Percentiles rank a stretch among this genome's conserved stretches.
Evolutionary conservation across 1,284 basidiomycete genomes (phyloP).

Genomic region (Moesziomyces parantarcticus): DNA sequence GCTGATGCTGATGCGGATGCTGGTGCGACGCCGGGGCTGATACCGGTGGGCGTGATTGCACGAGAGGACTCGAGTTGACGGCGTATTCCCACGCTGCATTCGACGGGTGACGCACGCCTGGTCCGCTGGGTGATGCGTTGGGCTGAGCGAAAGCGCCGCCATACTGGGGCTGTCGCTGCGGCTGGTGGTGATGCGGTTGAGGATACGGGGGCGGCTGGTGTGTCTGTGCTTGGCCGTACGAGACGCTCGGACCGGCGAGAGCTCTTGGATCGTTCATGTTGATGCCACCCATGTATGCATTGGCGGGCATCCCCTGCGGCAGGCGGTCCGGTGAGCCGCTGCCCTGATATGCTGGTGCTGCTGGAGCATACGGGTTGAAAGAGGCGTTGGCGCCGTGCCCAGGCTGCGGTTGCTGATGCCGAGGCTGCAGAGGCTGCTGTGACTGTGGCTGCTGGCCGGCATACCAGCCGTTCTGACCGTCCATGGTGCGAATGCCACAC

Average conservation of each 20-base stretch:
- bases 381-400: neutral
- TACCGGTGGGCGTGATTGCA: constrained; percentile 7
- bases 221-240: constrained; percentile 1
- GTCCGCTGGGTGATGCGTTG: neutral
- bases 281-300: too few species aligned
- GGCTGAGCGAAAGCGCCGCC: neutral
- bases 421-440: constrained; percentile 6
- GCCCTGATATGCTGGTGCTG: constrained; percentile 2
- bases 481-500: constrained; percentile 7
- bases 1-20: constrained; percentile 4
- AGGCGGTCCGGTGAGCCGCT: too few species aligned
- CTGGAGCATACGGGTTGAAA: neutral
- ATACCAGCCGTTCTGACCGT: constrained; percentile 33
- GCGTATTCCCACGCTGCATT: constrained; percentile 8
- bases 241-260: neutral
- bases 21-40: constrained; percentile 12
- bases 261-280: too few species aligned
- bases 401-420: constrained; percentile 9
- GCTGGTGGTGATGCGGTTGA: neutral
- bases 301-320: too few species aligned
- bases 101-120: neutral
- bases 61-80: constrained; percentile 1
- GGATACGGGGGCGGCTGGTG: constrained; percentile 7
- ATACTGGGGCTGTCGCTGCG: constrained; percentile 2
- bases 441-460: constrained; percentile 13